Percentiles rank a stretch among this genome's conserved stretches.
These are phyloP conservation scores for Ogataea chonburiensis DNA, from an alignment of 805 yeast genomes.

Conservation along the genomic window DNA sequence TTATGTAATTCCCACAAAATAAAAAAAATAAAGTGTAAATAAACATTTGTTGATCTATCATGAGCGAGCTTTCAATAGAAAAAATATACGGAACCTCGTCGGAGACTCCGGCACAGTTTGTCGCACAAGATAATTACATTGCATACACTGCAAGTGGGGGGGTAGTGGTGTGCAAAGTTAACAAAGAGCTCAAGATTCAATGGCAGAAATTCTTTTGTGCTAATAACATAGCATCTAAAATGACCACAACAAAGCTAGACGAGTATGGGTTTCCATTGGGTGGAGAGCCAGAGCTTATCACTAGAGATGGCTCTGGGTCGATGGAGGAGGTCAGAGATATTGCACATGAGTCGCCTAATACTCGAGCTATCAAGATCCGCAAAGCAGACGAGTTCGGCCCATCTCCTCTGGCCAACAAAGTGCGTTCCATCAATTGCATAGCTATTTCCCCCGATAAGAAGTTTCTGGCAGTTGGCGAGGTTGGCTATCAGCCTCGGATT, in stretches of 20 bases:
- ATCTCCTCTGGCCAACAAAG: slow-evolving; percentile 34
- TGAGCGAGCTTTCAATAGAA: slow-evolving; percentile 23
- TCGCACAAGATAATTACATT: slow-evolving; percentile 39
- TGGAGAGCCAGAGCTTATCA: slow-evolving; percentile 32
- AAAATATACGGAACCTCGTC: slow-evolving; percentile 50
- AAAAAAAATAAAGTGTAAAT: slow-evolving; percentile 3
- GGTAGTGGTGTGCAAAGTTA: slow-evolving; percentile 46
- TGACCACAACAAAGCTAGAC: slow-evolving; percentile 26
- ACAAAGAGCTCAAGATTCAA: slow-evolving; percentile 24
- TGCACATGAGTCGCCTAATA: slow-evolving; percentile 10
- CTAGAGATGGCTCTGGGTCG: slow-evolving; percentile 20
- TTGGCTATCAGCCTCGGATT: slow-evolving; percentile 67
- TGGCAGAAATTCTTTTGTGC: slow-evolving; percentile 56
- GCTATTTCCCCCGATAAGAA: slow-evolving; percentile 54
- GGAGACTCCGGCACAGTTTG: slow-evolving; percentile 39
- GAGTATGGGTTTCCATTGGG: slow-evolving; percentile 36
- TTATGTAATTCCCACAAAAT: slow-evolving; percentile 6
- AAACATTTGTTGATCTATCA: slow-evolving; percentile 15
- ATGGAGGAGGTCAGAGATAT: slow-evolving; percentile 12
- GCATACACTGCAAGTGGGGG: slow-evolving; percentile 63
- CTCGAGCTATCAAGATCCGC: slow-evolving; percentile 15
- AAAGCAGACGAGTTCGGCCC: slow-evolving; percentile 21
- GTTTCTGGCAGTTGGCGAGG: slow-evolving; percentile 66
- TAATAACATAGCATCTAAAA: slow-evolving; percentile 25
- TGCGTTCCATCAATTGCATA: slow-evolving; percentile 55